These are phyloP conservation scores for Saccharomycopsis hybrid DNA, from an alignment of 1,139 yeast genomes.

Conservation along the genomic window DNA sequence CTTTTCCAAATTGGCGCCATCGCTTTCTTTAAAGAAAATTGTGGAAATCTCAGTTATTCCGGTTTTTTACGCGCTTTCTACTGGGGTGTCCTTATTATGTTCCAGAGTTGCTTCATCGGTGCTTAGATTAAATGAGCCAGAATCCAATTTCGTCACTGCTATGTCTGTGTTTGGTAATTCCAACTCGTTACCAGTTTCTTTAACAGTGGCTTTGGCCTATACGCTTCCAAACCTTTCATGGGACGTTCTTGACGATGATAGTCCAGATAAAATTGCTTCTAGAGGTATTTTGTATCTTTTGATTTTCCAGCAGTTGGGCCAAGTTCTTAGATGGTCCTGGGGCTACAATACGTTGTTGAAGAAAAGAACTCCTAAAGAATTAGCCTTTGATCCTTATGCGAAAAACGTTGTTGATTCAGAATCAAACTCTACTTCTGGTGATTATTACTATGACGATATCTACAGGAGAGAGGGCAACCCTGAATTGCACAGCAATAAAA, in stretches of 20 bases:
- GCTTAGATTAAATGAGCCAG: constrained; percentile 52
- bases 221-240: constrained; percentile 67
- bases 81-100: constrained; percentile 52
- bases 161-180: constrained; percentile 88
- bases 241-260: constrained; percentile 65
- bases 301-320: constrained; percentile 82
- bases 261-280: constrained; percentile 66
- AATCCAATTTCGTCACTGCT: constrained; percentile 75
- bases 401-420: neutral
- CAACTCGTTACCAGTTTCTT: constrained; percentile 62
- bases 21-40: constrained; percentile 59
- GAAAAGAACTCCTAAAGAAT: constrained; percentile 40
- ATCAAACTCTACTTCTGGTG: neutral
- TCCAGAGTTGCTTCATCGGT: constrained; percentile 44
- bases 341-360: constrained; percentile 73
- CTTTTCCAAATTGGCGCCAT: constrained; percentile 71
- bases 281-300: constrained; percentile 72
- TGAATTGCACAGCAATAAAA: neutral
- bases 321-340: constrained; percentile 84
- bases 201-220: constrained; percentile 64
- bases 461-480: too few relatives aligned
- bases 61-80: constrained; percentile 58
- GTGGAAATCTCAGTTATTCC: constrained; percentile 69
- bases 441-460: neutral
- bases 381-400: constrained; percentile 24